Evolutionary conservation across 2,329 filamentous ascomycete species (phyloP).

Genomic region (Aspergillus udagawae): DNA sequence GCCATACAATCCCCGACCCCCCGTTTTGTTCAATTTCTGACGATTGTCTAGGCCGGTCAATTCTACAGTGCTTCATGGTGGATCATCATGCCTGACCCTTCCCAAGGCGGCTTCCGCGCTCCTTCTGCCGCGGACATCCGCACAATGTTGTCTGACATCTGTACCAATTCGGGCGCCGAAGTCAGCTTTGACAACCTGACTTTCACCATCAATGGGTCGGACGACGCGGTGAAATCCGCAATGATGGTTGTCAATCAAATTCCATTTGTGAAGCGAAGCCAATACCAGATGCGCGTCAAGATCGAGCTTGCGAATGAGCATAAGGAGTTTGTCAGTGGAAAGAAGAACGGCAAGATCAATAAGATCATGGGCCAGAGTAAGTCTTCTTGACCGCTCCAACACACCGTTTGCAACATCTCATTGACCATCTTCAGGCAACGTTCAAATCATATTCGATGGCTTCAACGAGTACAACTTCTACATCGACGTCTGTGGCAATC

Average conservation of each 20-base stretch:
- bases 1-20: neutral
- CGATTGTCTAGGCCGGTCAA: conserved; percentile 68
- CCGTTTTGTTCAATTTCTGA: conserved; percentile 1
- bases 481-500: conserved; percentile 89
- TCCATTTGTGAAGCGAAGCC: conserved; percentile 78
- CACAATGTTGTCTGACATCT: conserved; percentile 91
- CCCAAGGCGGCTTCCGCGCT: conserved; percentile 55
- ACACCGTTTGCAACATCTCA: conserved; percentile 13
- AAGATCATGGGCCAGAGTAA: conserved; percentile 98
- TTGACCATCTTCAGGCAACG: conserved; percentile 59
- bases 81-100: conserved; percentile 72
- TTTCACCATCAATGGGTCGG: conserved; percentile 91
- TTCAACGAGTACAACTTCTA: conserved; percentile 99
- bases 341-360: conserved; percentile 99
- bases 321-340: conserved; percentile 98
- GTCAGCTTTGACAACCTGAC: conserved; percentile 90
- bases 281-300: conserved; percentile 94
- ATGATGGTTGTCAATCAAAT: conserved; percentile 90
- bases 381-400: conserved; percentile 21
- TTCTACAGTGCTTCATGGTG: conserved; percentile 98
- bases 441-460: conserved; percentile 97
- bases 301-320: conserved; percentile 98
- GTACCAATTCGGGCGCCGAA: conserved; percentile 91
- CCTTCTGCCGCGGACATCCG: conserved; percentile 68
- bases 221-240: conserved; percentile 94